Conservation (phyloP, 768 basidiomycete species). For the Paxillus rubicundulus region DNA sequence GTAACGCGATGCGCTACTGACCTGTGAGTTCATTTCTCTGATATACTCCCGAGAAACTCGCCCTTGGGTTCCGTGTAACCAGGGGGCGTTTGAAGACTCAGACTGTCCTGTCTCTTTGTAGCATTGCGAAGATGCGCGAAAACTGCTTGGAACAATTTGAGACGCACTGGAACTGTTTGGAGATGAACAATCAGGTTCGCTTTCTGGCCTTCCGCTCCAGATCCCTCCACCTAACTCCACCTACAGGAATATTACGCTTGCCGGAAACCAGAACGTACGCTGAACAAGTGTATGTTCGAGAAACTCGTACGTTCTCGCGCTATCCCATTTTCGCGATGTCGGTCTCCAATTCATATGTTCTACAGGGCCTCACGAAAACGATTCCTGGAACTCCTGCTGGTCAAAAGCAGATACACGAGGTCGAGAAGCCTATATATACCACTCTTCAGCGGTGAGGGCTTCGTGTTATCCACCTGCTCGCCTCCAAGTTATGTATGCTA, state of each 20-base stretch:
- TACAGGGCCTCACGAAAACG: slow-evolving; percentile 83
- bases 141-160: slow-evolving; percentile 87
- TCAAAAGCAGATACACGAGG: slow-evolving; percentile 83
- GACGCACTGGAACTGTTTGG: slow-evolving; percentile 91
- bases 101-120: slow-evolving; percentile 28
- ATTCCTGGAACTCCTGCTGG: slow-evolving; percentile 88
- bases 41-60: not conserved
- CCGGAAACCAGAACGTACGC: slow-evolving; percentile 79
- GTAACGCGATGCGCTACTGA: slow-evolving; percentile 95
- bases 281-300: slow-evolving; percentile 95
- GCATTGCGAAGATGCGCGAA: slow-evolving; percentile 91
- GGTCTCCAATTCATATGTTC: not conserved
- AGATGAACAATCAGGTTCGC: slow-evolving; percentile 89
- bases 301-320: slow-evolving; percentile 69
- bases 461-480: not conserved
- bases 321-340: not conserved
- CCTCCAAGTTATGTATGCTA: slow-evolving; percentile 4
- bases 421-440: slow-evolving; percentile 79
- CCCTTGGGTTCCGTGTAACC: not conserved
- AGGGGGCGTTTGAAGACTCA: not conserved
- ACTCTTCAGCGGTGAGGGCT: slow-evolving; percentile 72
- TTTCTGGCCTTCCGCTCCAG: not conserved
- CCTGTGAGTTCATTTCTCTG: slow-evolving; percentile 56
- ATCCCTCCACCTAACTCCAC: not conserved
- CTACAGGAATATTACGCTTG: slow-evolving; percentile 83